These are phyloP conservation scores for Penicillium palitans DNA, from an alignment of 2,329 filamentous ascomycete genomes.

Conservation along the genomic window DNA sequence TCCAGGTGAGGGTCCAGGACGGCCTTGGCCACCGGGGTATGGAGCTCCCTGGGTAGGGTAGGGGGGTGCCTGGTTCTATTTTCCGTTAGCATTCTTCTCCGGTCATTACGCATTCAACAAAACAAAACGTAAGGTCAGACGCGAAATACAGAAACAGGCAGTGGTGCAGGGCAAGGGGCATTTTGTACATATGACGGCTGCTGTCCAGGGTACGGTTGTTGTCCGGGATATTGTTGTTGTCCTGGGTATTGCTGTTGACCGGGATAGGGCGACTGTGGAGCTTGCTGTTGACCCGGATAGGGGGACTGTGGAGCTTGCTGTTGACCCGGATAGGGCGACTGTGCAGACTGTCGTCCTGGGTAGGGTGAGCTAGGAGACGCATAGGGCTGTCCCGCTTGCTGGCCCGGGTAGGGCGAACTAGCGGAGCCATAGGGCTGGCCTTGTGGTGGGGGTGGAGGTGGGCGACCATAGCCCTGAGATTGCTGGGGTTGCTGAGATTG, in stretches of 20 bases:
- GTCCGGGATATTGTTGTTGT: constrained; percentile 15
- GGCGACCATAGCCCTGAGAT: constrained; percentile 42
- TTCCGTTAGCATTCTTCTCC: constrained; percentile 11
- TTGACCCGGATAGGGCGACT: constrained; percentile 32
- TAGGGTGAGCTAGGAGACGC: constrained; percentile 30
- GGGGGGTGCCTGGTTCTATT: constrained; percentile 18
- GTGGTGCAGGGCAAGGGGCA: constrained; percentile 12
- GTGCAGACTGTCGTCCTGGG: constrained; percentile 8
- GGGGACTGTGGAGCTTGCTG: constrained; percentile 16
- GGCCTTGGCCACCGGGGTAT: constrained; percentile 31
- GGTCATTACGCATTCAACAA: not conserved
- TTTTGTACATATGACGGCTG: constrained; percentile 28
- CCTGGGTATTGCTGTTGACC: constrained; percentile 30
- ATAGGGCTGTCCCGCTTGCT: constrained; percentile 10
- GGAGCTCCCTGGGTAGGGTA: constrained; percentile 35
- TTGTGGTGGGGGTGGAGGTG: constrained; percentile 44
- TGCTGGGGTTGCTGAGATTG: constrained; percentile 10
- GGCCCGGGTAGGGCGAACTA: constrained; percentile 29
- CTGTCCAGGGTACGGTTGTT: constrained; percentile 15
- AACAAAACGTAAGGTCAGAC: not conserved
- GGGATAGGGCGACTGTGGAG: constrained; percentile 26
- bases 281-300: constrained; percentile 12
- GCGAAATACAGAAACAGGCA: constrained; percentile 10
- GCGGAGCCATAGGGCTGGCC: constrained; percentile 36
- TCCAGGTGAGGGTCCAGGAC: constrained; percentile 29